Evolutionary conservation across 1,284 basidiomycete species (phyloP).

Genomic region (Cystobasidiaceae sp.): DNA sequence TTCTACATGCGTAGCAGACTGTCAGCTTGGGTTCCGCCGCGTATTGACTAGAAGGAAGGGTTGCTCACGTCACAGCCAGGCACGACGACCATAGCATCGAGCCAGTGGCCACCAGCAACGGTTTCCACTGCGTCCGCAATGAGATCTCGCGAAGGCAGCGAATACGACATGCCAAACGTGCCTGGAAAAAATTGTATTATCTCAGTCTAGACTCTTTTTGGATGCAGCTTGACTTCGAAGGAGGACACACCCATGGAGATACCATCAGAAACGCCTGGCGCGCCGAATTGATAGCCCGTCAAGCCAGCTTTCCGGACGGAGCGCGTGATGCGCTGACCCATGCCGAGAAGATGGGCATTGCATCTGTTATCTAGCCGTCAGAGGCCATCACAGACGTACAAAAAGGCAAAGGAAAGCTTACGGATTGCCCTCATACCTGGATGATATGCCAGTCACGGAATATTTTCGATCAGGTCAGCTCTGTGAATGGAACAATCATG

Average conservation of each 20-base stretch:
- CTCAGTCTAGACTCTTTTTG: slow-evolving; percentile 37
- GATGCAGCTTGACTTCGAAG: slow-evolving; percentile 29
- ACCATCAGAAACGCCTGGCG: slow-evolving; percentile 92
- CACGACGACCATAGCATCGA: slow-evolving; percentile 95
- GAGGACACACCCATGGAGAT: slow-evolving; percentile 86
- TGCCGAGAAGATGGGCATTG: slow-evolving; percentile 82
- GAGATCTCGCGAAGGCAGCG: slow-evolving; percentile 77
- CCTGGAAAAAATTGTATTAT: slow-evolving; percentile 39
- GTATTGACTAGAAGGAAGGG: neutral
- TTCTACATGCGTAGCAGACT: slow-evolving; percentile 59
- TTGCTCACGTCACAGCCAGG: slow-evolving; percentile 53
- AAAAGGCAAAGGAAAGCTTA: slow-evolving; percentile 53
- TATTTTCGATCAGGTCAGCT: slow-evolving; percentile 7
- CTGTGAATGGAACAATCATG: neutral
- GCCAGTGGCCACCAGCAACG: slow-evolving; percentile 92
- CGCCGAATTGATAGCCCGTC: slow-evolving; percentile 95
- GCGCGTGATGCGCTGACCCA: slow-evolving; percentile 78
- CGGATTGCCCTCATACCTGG: slow-evolving; percentile 85
- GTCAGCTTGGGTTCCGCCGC: neutral
- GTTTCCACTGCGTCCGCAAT: slow-evolving; percentile 88
- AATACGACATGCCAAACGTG: slow-evolving; percentile 64
- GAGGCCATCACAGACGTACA: neutral
- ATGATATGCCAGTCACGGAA: neutral
- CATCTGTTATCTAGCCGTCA: too few species aligned
- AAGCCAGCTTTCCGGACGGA: slow-evolving; percentile 68